Conservation (phyloP, 176 grass and related monocot genomes). For the Thinopyrum elongatum region DNA sequence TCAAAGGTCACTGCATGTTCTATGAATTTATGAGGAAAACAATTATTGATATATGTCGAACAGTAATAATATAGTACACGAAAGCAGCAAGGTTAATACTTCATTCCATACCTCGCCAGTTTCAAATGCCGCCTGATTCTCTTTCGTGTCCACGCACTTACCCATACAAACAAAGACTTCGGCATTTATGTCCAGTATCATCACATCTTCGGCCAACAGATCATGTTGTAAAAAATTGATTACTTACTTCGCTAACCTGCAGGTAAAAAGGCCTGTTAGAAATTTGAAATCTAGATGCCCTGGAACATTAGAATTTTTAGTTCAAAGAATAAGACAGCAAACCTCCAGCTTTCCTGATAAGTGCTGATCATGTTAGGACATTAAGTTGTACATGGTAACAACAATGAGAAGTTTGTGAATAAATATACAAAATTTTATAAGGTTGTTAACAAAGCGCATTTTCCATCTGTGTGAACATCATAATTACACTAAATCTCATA, state of each 20-base stretch:
- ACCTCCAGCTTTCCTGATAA: slow-evolving; percentile 85
- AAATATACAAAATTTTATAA: too few species aligned
- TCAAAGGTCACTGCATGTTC: slow-evolving; percentile 61
- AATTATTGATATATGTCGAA: slow-evolving; percentile 18
- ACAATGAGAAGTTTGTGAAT: too few species aligned
- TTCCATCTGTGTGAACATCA: too few species aligned
- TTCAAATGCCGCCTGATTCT: slow-evolving; percentile 77
- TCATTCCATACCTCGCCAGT: slow-evolving; percentile 56
- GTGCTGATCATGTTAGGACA: neutral
- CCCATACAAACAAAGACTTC: slow-evolving; percentile 95
- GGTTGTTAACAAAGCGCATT: too few species aligned
- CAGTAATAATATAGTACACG: neutral
- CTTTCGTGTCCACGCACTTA: slow-evolving; percentile 68
- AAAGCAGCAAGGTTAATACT: slow-evolving; percentile 24
- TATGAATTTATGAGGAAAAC: slow-evolving; percentile 63
- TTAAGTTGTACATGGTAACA: too few species aligned
- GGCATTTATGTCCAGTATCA: slow-evolving; percentile 71
- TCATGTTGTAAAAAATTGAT: slow-evolving; percentile 95
- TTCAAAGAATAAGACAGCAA: slow-evolving; percentile 18
- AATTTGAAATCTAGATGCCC: neutral
- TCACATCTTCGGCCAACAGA: slow-evolving; percentile 81
- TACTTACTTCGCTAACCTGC: slow-evolving; percentile 64
- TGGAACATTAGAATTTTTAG: neutral
- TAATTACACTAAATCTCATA: too few species aligned
- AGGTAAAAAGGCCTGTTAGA: slow-evolving; percentile 14